A percentile compares a stretch with the other conserved stretches of the same genome.
phyloP scores from a whole-genome alignment of 331 rosid genomes.

The Quercus phellos region DNA sequence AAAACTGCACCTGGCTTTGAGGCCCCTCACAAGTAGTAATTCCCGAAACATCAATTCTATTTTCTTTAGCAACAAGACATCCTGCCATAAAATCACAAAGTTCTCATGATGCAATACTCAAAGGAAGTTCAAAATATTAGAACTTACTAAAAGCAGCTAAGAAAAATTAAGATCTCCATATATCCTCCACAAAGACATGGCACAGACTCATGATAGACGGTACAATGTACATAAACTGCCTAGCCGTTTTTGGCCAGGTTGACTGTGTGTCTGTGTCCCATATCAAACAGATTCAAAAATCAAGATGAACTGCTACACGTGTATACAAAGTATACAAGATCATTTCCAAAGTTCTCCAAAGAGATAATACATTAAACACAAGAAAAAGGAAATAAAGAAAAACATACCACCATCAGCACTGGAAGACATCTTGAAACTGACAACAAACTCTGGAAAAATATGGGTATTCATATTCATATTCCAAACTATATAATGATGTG shows the following conservation, averaged over 20 bases:
- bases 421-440: slow-evolving; percentile 60
- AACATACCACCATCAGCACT: slow-evolving; percentile 43
- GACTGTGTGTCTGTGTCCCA: background rate
- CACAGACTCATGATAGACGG: slow-evolving; percentile 18
- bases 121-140: background rate
- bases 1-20: slow-evolving; percentile 21
- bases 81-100: slow-evolving; percentile 33
- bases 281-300: background rate
- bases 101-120: slow-evolving; percentile 1
- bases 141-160: background rate
- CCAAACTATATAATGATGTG: slow-evolving; percentile 60
- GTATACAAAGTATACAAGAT: background rate
- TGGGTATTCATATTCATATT: slow-evolving; percentile 78
- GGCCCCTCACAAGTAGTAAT: slow-evolving; percentile 23
- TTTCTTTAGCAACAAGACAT: slow-evolving; percentile 21
- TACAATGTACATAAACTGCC: slow-evolving; percentile 4
- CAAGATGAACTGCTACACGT: background rate
- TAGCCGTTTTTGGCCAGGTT: background rate
- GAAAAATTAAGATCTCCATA: slow-evolving; percentile 2
- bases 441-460: slow-evolving; percentile 71
- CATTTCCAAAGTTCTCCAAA: slow-evolving; percentile 28
- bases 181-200: slow-evolving; percentile 28
- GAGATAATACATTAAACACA: background rate
- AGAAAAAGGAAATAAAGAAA: slow-evolving; percentile 18
- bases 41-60: slow-evolving; percentile 38